Percentiles rank a stretch among this genome's conserved stretches.
phyloP scores from a whole-genome alignment of 352 stramenopile species.

The Phytopythium cucurbitacearum region DNA sequence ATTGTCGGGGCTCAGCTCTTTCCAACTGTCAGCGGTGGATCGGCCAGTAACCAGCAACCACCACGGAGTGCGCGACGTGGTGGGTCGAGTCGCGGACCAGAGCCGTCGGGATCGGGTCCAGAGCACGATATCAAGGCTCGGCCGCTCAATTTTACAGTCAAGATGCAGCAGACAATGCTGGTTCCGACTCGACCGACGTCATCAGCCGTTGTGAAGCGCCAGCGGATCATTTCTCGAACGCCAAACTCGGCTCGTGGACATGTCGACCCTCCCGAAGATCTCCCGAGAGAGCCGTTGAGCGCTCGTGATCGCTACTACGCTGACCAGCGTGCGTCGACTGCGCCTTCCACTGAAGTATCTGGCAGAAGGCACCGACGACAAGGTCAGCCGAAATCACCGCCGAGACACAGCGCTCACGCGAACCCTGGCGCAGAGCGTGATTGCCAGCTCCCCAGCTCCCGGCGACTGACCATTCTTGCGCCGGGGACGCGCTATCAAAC shows the following conservation, averaged over 20 bases:
- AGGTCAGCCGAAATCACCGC: neutral
- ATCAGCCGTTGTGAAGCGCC: conserved; percentile 14
- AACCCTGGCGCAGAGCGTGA: neutral
- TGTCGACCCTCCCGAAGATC: neutral
- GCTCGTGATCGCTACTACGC: conserved; percentile 61
- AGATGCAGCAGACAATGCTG: conserved; percentile 7
- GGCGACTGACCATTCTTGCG: conserved; percentile 23
- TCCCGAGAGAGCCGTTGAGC: conserved; percentile 42
- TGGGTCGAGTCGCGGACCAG: neutral
- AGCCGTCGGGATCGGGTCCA: too few relatives aligned
- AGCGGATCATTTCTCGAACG: conserved; percentile 4
- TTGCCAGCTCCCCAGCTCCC: neutral
- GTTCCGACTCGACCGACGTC: conserved; percentile 49
- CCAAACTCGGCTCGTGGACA: conserved; percentile 17
- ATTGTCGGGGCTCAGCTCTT: conserved; percentile 52
- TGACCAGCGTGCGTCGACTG: conserved; percentile 39
- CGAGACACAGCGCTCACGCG: neutral
- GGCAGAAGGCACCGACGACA: neutral
- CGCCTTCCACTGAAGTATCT: conserved; percentile 14
- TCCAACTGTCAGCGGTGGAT: conserved; percentile 10
- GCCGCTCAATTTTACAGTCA: conserved; percentile 2
- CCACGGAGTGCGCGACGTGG: neutral
- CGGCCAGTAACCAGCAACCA: conserved; percentile 10
- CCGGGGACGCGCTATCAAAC: conserved; percentile 46
- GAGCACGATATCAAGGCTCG: neutral